Evolutionary conservation across 106 monocot species (phyloP), one percentile per base, ranked within the genome.

Genomic region (Acorus gramineus): DNA sequence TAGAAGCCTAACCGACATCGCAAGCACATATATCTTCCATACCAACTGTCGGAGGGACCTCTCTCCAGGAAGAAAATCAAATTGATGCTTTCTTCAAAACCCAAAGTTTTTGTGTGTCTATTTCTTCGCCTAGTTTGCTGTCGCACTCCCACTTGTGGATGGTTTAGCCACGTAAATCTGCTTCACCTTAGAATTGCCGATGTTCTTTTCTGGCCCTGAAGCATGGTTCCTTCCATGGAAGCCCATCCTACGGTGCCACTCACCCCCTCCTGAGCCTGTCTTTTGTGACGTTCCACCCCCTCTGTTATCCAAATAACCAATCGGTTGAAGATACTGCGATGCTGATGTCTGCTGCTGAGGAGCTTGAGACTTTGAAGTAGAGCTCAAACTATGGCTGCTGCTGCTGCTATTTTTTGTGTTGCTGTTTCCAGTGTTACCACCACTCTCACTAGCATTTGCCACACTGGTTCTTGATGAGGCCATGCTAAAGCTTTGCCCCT

Each of bases 111-210:
- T 28, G 28, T 28, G 28, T 28, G 28, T 28, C 28, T 28, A 28
- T 28, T 28, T 28, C 28, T 28, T 28, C 28, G 28, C 28, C 45
- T 52, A 70, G n/a, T 45, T 42, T 28, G 61, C 6, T 5, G 76
- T 51, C 43, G 79, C 50, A 62, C 69, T 12, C 50, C 67, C 76
- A 66, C 48, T 72, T 4, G 67, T 42, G 5, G 84, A 51, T 8
- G 72, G 66, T 68, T 95, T 95, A n/a, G 84, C 86, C 28, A 95
- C 94, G 63, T 95, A 95, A 56, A 87, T 78, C 62, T 95, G 89
- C 77, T 95, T 95, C 71, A 95, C 65, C 69, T 82, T 95, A 7
- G 76, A 62, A 57, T 73, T 49, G 12, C 50, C 59, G 11, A 78
- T 74, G 67, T 57, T 80, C 75, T 78, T 89, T 42, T 89, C 86